Evolutionary conservation across 164 flowering plant genomes (phyloP).

Genomic region (Magnolia sinica): DNA sequence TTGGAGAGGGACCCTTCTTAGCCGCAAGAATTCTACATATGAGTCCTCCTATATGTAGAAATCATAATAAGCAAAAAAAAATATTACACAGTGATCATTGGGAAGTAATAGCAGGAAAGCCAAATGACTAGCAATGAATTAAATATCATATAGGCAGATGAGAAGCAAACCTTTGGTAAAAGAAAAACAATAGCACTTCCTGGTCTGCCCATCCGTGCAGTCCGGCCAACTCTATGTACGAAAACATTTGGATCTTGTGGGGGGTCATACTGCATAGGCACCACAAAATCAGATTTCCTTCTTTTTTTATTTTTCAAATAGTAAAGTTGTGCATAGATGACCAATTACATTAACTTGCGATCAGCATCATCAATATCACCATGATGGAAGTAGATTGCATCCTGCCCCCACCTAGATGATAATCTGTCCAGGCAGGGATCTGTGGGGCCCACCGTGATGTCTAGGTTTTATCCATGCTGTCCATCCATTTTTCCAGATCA

Average conservation of each 20-base stretch:
- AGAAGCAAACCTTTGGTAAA: slow-evolving; percentile 66
- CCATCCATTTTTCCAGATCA: no score
- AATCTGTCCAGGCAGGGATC: no score
- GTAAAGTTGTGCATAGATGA: neutral
- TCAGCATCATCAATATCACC: no score
- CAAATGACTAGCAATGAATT: neutral
- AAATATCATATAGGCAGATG: neutral
- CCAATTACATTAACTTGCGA: no score
- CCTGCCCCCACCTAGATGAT: no score
- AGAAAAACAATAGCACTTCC: slow-evolving; percentile 81
- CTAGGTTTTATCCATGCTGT: no score
- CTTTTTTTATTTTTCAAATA: neutral
- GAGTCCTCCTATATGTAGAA: slow-evolving; percentile 67
- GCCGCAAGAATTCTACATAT: slow-evolving; percentile 73
- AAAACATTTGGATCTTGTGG: slow-evolving; percentile 94
- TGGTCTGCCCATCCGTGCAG: slow-evolving; percentile 87
- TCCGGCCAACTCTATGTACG: slow-evolving; percentile 91
- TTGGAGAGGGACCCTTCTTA: slow-evolving; percentile 72
- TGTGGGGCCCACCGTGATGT: no score
- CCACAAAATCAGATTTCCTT: slow-evolving; percentile 2
- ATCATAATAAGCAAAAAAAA: neutral
- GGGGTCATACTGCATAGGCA: slow-evolving; percentile 81
- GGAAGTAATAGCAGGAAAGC: neutral
- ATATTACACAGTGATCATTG: neutral
- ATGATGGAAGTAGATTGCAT: no score